A percentile compares a stretch with the other conserved stretches of the same genome.
These are phyloP conservation scores for Talaromyces sp. DNA, from an alignment of 2,329 filamentous ascomycete genomes.

Conservation along the genomic window DNA sequence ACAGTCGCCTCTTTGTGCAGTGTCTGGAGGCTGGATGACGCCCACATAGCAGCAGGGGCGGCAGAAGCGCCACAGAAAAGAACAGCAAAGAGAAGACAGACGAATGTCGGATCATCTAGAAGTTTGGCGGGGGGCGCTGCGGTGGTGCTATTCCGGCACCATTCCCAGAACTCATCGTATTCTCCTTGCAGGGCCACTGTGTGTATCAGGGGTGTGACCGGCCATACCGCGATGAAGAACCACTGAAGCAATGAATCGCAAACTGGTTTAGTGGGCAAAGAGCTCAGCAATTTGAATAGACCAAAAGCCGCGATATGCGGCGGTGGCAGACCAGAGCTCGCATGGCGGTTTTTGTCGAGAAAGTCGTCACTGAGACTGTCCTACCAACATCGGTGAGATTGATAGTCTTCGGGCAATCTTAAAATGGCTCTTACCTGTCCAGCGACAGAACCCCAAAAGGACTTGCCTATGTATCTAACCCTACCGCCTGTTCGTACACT, in stretches of 20 bases:
- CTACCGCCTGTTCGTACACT: conserved; percentile 4
- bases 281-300: not conserved
- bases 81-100: conserved; percentile 5
- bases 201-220: conserved; percentile 1
- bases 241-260: not conserved
- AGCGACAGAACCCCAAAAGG: conserved; percentile 4
- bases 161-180: conserved; percentile 8
- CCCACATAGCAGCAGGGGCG: not conserved
- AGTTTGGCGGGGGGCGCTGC: not conserved
- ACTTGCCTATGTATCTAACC: not conserved
- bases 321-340: not conserved
- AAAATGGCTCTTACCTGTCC: conserved; percentile 1
- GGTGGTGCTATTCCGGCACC: not conserved
- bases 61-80: conserved; percentile 5
- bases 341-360: conserved; percentile 5
- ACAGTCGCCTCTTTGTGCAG: not conserved
- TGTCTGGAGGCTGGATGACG: not conserved
- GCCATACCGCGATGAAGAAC: conserved; percentile 3
- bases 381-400: not conserved
- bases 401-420: not conserved
- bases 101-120: conserved; percentile 3
- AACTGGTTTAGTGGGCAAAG: conserved; percentile 4
- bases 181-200: not conserved
- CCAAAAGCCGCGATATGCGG: conserved; percentile 1
- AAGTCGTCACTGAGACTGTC: conserved; percentile 6